Evolutionary conservation across 306 rosid species (phyloP), one percentile per base, ranked within the genome.

Genomic region (Aeschynomene evenia): DNA sequence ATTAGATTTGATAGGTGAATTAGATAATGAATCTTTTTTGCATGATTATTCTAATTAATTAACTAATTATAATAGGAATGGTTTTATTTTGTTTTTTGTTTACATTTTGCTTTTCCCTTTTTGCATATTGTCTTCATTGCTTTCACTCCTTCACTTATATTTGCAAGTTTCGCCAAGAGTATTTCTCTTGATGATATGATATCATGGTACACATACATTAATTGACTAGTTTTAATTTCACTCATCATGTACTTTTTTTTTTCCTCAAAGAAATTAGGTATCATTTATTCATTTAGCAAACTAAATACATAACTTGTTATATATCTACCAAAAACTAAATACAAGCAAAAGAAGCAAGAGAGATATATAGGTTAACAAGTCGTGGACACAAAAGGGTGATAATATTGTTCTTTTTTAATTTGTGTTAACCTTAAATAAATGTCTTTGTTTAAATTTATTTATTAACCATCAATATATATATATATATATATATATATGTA

Each of bases 71-170:
- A 39, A 24, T 10, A 13, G 42, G 16, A 26, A 7, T 6, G 10
- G 4, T 39, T 43, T 43, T 43, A 13, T 43, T 13, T 43, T 43
- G 9, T 2, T 43, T 43, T 43, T 43, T n/a, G 1, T 48, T 7
- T 37, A 14, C 8, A 43, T 66, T 55, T 57, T 40, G 24, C n/a
- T 54, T 73, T 22, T 12, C 14, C 22, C 15, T 11, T 71, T 59
- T 31, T 75, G 85, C 88, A 92, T 96, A 63, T 92, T 13, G 96
- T 92, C 19, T 92, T 92, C 65, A 20, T 57, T 16, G 83, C 80
- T 15, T 87, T 92, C 85, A 87, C 95, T 55, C 98, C 98, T 21
- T 77, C 89, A 7, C 92, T 89, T 20, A 75, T 92, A 49, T 92
- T 92, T 63, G 77, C 89, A 5, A 85, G 77, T 72, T 82, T 92